Base-by-base conservation (phyloP, 2,329 filamentous ascomycete genomes). In the Phialocephala subalpina region DNA sequence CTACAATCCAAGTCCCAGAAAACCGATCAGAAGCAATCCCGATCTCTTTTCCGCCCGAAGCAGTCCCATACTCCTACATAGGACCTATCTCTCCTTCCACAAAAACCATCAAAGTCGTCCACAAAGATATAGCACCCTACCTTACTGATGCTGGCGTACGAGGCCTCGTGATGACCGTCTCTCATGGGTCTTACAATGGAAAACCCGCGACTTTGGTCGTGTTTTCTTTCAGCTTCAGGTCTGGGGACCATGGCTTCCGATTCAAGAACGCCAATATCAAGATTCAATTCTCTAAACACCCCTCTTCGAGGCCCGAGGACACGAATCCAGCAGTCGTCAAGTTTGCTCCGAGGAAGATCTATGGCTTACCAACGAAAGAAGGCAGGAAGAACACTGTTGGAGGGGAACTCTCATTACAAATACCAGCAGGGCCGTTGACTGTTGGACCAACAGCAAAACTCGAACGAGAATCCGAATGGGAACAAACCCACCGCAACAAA, bases 41-140 rank as follows among this genome's bases (percentile, higher is more conserved):
- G 14, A 14, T 42, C n/a, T 64, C 29, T 33, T 33, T 33, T 9
- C 29, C 29, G 29, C 29, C 62, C 27, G 59, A 53, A 49, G 9
- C 56, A 36, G 33, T 60, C 14, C 56, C 38, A 27, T 62, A 61
- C 58, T 55, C 60, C 8, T 52, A 29, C 62, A 27, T 33, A 29
- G 38, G 55, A 36, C 36, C 53, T n/a, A 14, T 53, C 22, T n/a
- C 25, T 18, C 49, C 49, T 6, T 52, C 82, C 81, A 69, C 78
- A 83, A n/a, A 78, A 77, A 60, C 80, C 82, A 3, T 86, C 80
- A 64, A 84, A 83, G 11, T 90, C 77, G 70, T 86, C 85, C 38
- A 90, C 81, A 62, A 82, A 78, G 35, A 89, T 81, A 66, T 82
- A 82, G 53, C 85, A 84, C 64, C 76, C 78, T 64, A 89, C 86